These are phyloP conservation scores for Capsicum rhomboideum DNA, from an alignment of 257 asterid genomes.

Conservation along the genomic window DNA sequence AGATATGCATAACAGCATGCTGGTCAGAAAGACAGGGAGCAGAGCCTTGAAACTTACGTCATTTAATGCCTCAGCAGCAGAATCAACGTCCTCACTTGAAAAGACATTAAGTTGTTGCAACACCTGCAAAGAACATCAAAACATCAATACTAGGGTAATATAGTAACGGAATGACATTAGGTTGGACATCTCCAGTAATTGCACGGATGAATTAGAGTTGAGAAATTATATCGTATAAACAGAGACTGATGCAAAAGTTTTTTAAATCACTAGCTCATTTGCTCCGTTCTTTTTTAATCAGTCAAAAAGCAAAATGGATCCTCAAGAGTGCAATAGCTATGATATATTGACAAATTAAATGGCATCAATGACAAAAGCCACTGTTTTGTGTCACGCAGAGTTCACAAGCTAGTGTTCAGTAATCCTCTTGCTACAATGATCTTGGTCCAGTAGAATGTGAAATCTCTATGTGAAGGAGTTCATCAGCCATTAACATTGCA, in stretches of 20 bases:
- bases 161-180: neutral
- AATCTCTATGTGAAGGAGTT: neutral
- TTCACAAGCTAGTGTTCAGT: neutral
- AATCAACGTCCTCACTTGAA: slow-evolving; percentile 57
- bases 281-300: neutral
- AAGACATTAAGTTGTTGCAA: slow-evolving; percentile 70
- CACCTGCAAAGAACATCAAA: slow-evolving; percentile 46
- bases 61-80: slow-evolving; percentile 87
- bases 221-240: neutral
- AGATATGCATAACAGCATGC: neutral
- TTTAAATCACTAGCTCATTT: neutral
- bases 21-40: neutral
- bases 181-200: neutral
- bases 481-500: neutral
- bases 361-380: neutral
- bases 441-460: neutral
- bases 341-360: neutral
- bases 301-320: neutral
- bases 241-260: neutral
- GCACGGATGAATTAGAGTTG: neutral
- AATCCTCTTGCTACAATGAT: neutral
- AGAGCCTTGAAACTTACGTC: slow-evolving; percentile 49
- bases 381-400: neutral
- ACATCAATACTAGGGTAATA: slow-evolving; percentile 6
- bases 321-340: neutral